Conservation (phyloP, 306 rosid genomes). For the Urtica urens region DNA sequence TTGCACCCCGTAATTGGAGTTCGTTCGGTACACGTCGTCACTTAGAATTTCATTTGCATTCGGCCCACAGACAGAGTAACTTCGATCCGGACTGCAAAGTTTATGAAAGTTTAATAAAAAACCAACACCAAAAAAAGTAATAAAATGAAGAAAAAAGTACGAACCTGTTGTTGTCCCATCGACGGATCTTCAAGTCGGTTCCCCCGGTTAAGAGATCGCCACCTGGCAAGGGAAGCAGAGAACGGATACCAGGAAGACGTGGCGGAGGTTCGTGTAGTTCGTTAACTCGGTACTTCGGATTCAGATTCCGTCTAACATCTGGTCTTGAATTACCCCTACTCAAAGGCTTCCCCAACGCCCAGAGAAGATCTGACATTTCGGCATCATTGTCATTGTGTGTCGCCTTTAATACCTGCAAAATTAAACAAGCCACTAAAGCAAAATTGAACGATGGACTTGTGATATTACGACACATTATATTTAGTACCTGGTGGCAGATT, state of each 20-base stretch:
- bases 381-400: constrained; percentile 64
- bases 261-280: constrained; percentile 82
- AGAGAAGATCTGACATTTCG: constrained; percentile 71
- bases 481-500: constrained; percentile 98
- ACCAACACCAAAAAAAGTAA: constrained; percentile 15
- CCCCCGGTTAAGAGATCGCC: constrained; percentile 93
- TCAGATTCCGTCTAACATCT: constrained; percentile 59
- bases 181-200: constrained; percentile 88
- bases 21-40: constrained; percentile 63
- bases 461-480: too few relatives aligned
- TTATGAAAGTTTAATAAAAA: constrained; percentile 11
- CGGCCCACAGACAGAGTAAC: constrained; percentile 90
- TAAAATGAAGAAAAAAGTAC: constrained; percentile 12
- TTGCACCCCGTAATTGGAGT: constrained; percentile 84
- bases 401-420: constrained; percentile 54
- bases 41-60: constrained; percentile 62
- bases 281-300: constrained; percentile 78
- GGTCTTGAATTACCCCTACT: constrained; percentile 43
- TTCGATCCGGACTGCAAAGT: constrained; percentile 71
- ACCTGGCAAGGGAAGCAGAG: constrained; percentile 91
- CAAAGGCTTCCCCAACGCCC: constrained; percentile 79
- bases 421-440: background rate
- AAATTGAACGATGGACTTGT: too few relatives aligned
- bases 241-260: constrained; percentile 78
- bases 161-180: constrained; percentile 91